Base-by-base conservation (phyloP, 2,329 filamentous ascomycete genomes). In the Clarireedia paspali region DNA sequence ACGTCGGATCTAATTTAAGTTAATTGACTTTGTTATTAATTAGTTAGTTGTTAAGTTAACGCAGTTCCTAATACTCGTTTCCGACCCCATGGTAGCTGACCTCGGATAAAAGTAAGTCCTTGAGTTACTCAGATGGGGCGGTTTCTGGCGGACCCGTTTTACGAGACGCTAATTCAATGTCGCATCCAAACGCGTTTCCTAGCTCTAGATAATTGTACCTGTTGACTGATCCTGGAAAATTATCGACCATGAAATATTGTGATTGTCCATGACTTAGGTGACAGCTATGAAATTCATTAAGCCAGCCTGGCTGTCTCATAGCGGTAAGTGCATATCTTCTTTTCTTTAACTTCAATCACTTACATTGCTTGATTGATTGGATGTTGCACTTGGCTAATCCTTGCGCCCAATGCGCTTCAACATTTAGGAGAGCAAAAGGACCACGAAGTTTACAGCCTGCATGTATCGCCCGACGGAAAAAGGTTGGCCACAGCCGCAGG, bases 401-500 rank as follows among this genome's bases (percentile, higher is more conserved):
- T 55, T 64, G 50, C 60, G 57, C 65, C 59, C 56, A 56, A 60
- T 63, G 66, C 65, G 63, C 61, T 59, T 55, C 39, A 36, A 61
- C 46, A 17, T 60, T 57, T 66, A 89, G 88, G 92, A 70, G 94
- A 99, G 76, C 89, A 95, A 71, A 97, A 96, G 70, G 91, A 97
- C 71, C 95, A 95, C 70, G 94, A 99, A 74, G 92, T 97, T 63
- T 99, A 97, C 76, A 96, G 90, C 75, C 97, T 92, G 72, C 89
- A 97, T 77, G 85, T 99, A 62, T 99, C 94, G 27, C 89, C 94
- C 14, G 94, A 99, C 74, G 94, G 92, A 63, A 87, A 84, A 68
- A 84, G 94, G 62, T 81, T 99, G 56, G 94, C 92, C 49, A 97
- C 94, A 20, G 94, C 92, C 60, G 94, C 91, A 66, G 92, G 94